Conservation (phyloP, 345 rosid species). For the Passiflora organensis region DNA sequence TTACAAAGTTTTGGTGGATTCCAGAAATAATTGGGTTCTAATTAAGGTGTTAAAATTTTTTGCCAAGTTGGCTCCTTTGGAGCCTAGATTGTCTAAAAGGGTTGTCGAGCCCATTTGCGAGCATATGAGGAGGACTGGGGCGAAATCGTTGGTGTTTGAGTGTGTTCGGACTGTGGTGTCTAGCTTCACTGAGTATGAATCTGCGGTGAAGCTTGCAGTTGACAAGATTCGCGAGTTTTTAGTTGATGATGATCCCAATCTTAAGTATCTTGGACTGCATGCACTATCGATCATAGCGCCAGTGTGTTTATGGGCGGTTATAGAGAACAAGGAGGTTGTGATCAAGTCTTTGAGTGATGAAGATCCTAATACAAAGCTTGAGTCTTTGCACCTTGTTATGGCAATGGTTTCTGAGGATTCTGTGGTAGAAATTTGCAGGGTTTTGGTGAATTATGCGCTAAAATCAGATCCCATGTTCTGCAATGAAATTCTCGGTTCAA, state of each 20-base stretch:
- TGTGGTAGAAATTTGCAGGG: constrained; percentile 65
- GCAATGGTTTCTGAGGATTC: constrained; percentile 82
- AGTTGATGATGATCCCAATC: constrained; percentile 81
- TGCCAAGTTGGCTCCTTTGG: constrained; percentile 62
- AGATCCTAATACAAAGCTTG: constrained; percentile 74
- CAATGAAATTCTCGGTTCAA: constrained; percentile 76
- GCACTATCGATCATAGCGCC: constrained; percentile 63
- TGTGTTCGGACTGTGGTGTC: constrained; percentile 72
- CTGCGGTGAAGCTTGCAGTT: constrained; percentile 78
- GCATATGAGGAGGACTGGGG: constrained; percentile 73
- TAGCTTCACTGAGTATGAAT: constrained; percentile 79
- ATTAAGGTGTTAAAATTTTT: constrained; percentile 87
- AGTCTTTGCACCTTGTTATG: constrained; percentile 78
- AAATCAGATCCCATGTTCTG: constrained; percentile 88
- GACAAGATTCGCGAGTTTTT: constrained; percentile 58
- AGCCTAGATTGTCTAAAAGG: constrained; percentile 78
- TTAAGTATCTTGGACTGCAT: constrained; percentile 89
- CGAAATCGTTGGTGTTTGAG: constrained; percentile 83
- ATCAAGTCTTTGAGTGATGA: constrained; percentile 76
- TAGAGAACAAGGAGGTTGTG: constrained; percentile 83
- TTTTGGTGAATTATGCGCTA: constrained; percentile 73
- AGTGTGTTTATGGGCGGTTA: constrained; percentile 71
- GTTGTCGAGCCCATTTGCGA: constrained; percentile 84
- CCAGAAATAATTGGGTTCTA: constrained; percentile 85
- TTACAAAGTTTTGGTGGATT: constrained; percentile 72